Percentiles rank a stretch among this genome's conserved stretches.
These are phyloP conservation scores for Podospora conica DNA, from an alignment of 495 filamentous ascomycete species.

Conservation along the genomic window DNA sequence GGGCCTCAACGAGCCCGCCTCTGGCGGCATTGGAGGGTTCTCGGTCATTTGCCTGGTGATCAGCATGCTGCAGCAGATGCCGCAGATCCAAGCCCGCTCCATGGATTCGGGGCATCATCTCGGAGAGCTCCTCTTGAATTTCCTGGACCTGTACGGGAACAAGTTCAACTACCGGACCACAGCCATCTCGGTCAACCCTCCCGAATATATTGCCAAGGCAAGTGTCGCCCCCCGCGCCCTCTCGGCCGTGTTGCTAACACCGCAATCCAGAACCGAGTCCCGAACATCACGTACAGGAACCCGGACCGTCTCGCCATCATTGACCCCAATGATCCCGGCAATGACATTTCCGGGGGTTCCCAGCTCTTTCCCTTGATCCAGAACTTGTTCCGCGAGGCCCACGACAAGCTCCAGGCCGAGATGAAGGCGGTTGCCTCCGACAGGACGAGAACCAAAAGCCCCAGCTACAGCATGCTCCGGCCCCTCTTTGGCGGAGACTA, in stretches of 20 bases:
- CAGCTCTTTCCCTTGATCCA: conserved; percentile 57
- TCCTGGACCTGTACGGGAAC: conserved; percentile 83
- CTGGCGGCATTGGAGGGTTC: conserved; percentile 91
- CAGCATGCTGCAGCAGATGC: conserved; percentile 72
- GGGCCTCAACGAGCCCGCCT: conserved; percentile 80
- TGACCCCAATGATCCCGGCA: conserved; percentile 76
- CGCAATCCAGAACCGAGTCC: conserved; percentile 27
- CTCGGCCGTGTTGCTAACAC: conserved; percentile 17
- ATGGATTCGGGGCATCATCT: conserved; percentile 57
- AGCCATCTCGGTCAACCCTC: conserved; percentile 70
- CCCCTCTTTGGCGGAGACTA: conserved; percentile 68
- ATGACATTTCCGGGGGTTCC: conserved; percentile 84
- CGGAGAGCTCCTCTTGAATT: conserved; percentile 73
- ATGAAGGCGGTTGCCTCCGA: conserved; percentile 39
- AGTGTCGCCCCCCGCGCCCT: conserved; percentile 19
- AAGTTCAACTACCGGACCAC: conserved; percentile 57
- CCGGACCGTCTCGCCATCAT: conserved; percentile 63
- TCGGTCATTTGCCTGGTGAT: conserved; percentile 90
- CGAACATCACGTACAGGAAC: conserved; percentile 40
- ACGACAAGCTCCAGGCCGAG: conserved; percentile 46
- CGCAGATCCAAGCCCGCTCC: conserved; percentile 53
- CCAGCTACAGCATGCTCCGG: conserved; percentile 53
- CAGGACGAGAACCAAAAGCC: conserved; percentile 1
- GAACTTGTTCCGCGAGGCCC: conserved; percentile 57
- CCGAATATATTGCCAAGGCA: conserved; percentile 68